Conservation (phyloP, 129 eudicot genomes). For the Logfia minima region DNA sequence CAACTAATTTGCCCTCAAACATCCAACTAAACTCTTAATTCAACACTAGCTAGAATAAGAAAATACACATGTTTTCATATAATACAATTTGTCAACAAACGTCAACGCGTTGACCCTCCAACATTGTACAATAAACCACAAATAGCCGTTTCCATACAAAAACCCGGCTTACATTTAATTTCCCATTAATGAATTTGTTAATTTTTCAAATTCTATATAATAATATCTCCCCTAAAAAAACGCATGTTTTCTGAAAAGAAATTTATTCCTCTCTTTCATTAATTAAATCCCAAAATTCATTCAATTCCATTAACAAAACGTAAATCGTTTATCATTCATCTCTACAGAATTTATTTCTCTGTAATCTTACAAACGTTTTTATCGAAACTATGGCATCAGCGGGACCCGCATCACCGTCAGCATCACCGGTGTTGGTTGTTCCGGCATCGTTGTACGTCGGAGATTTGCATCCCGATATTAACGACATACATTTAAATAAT, state of each 20-base stretch:
- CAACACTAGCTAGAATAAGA: no score
- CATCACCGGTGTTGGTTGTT: conserved; percentile 10
- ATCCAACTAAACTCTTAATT: no score
- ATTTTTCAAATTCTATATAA: not conserved
- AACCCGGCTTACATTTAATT: not conserved
- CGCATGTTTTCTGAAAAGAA: conserved; percentile 24
- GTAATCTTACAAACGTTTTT: not conserved
- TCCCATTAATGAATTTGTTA: not conserved
- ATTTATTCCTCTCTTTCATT: no score
- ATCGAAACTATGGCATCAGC: conserved; percentile 29
- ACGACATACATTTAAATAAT: conserved; percentile 44
- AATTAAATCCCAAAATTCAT: conserved; percentile 20
- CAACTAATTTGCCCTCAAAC: no score
- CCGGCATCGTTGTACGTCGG: conserved; percentile 82
- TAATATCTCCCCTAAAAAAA: conserved; percentile 5
- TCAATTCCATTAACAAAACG: conserved; percentile 34
- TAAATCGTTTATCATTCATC: conserved; percentile 15
- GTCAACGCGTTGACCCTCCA: conserved; percentile 8
- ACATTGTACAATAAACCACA: not conserved
- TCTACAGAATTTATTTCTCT: not conserved
- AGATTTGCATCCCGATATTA: conserved; percentile 66
- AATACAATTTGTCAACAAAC: no score
- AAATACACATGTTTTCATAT: no score
- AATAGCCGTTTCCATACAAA: conserved; percentile 18
- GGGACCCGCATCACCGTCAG: conserved; percentile 15